Evolutionary conservation across 257 asterid species (phyloP).

Genomic region (Capsicum chinense): DNA sequence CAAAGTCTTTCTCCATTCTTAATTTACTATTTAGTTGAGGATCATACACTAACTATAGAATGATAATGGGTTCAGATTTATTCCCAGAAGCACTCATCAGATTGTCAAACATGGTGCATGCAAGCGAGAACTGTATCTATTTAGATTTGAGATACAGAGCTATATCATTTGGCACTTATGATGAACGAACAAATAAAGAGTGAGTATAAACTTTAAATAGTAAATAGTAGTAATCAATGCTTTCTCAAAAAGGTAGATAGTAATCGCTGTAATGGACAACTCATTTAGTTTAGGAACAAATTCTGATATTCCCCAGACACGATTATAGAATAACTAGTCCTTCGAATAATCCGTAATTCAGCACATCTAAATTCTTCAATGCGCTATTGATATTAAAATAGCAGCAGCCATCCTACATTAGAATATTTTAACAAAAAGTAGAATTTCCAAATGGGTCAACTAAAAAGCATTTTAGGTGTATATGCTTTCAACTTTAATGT

Average conservation of each 20-base stretch:
- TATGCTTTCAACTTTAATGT: slow-evolving; percentile 36
- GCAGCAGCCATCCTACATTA: slow-evolving; percentile 32
- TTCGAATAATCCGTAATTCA: background rate
- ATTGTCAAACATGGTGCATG: background rate
- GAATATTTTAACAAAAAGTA: slow-evolving; percentile 28
- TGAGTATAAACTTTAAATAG: background rate
- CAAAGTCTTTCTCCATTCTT: background rate
- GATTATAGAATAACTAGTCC: background rate
- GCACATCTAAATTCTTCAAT: background rate
- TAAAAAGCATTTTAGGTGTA: slow-evolving; percentile 33
- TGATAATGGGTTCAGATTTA: background rate
- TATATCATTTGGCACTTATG: background rate
- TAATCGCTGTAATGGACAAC: background rate
- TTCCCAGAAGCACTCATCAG: background rate
- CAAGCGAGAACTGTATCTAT: background rate
- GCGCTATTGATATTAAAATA: slow-evolving; percentile 27
- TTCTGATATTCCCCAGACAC: slow-evolving; percentile 1
- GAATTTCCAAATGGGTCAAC: slow-evolving; percentile 22
- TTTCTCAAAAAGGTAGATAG: background rate
- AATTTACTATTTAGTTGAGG: background rate
- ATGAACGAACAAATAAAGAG: slow-evolving; percentile 13
- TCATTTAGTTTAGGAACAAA: background rate
- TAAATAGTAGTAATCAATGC: background rate
- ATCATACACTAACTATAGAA: slow-evolving; percentile 5
- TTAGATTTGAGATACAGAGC: background rate